Base-by-base conservation (phyloP, 345 rosid species). In the Orychophragmus violaceus region DNA sequence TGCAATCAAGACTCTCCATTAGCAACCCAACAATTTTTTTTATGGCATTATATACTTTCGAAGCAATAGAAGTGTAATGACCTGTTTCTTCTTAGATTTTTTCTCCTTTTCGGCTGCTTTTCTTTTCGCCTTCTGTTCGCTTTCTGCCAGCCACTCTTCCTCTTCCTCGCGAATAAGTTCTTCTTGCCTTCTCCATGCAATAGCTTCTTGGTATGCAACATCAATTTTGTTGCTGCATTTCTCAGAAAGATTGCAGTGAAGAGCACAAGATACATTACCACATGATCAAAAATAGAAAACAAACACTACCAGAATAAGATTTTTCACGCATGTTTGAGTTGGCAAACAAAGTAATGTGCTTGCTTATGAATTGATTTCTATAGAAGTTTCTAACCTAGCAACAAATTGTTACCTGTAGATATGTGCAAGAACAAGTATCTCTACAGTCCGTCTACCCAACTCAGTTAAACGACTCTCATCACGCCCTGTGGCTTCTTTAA, bases 161-260 rank as follows among this genome's bases (percentile, higher is more conserved):
- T 93, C 97, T 80, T 92, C 98, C 77, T 90, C 95, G 58, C 96
- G 96, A 51, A 93, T 93, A 66, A 93, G 87, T 80, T 90, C 96
- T 67, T 93, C 98, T 77, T 93, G 98, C 83, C 87, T 84, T 78
- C 79, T 85, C 82, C 82, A 77, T 48, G 98, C 96, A 78, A 88
- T 88, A 37, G 96, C 92, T 77, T 93, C 98, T 88, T 88, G 94
- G 75, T 93, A 88, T 59, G 98, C 84, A 78, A 78, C 88, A 78
- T 90, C 95, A 77, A 90, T 85, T 77, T 87, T 90, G 74, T 81
- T 84, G 83, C 97, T 90, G 84, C 52, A 79, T 3, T 71, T 48
- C 70, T 35, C 76, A 71, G 19, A 71, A 64, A 65, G 45, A 71
- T 64, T 46, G 19, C 52, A 71, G 64, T 27, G 41, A 56, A 44